Evolutionary conservation across 163 green algal species (phyloP).

Genomic region (Chloroidium sp.): DNA sequence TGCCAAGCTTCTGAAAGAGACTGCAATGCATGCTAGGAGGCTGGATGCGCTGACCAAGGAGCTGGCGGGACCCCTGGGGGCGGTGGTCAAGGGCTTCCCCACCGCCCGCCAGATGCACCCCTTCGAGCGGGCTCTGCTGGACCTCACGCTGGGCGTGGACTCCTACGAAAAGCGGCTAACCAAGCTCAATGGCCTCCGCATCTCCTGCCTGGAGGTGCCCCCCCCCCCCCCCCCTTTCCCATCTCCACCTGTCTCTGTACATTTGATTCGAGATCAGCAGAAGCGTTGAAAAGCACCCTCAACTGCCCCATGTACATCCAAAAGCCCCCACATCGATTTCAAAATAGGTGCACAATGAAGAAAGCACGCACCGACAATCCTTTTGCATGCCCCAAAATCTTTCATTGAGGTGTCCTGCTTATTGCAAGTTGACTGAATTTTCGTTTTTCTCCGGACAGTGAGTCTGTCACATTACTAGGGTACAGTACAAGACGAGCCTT

Average conservation of each 20-base stretch:
- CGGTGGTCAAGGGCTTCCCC: conserved; percentile 67
- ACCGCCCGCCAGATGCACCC: conserved; percentile 58
- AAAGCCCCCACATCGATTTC: too few species aligned
- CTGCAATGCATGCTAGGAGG: conserved; percentile 42
- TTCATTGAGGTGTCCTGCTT: too few species aligned
- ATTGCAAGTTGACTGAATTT: too few species aligned
- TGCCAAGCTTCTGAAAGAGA: background rate
- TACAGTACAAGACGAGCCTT: too few species aligned
- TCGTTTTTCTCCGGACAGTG: too few species aligned
- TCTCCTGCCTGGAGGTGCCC: conserved; percentile 50
- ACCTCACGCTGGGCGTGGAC: conserved; percentile 75
- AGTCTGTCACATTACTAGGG: too few species aligned
- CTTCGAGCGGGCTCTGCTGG: conserved; percentile 87
- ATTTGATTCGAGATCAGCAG: too few species aligned
- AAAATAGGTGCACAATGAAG: too few species aligned
- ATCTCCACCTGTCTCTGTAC: background rate
- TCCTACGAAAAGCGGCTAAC: conserved; percentile 42
- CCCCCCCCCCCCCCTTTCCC: background rate
- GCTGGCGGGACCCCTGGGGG: conserved; percentile 57
- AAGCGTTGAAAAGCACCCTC: too few species aligned
- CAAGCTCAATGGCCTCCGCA: conserved; percentile 56
- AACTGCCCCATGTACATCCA: too few species aligned
- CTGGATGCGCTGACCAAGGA: conserved; percentile 84
- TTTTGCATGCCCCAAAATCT: too few species aligned
- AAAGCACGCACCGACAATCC: too few species aligned